Evolutionary conservation across 257 asterid genomes (phyloP).

Genomic region (Thymus quinquecostatus): DNA sequence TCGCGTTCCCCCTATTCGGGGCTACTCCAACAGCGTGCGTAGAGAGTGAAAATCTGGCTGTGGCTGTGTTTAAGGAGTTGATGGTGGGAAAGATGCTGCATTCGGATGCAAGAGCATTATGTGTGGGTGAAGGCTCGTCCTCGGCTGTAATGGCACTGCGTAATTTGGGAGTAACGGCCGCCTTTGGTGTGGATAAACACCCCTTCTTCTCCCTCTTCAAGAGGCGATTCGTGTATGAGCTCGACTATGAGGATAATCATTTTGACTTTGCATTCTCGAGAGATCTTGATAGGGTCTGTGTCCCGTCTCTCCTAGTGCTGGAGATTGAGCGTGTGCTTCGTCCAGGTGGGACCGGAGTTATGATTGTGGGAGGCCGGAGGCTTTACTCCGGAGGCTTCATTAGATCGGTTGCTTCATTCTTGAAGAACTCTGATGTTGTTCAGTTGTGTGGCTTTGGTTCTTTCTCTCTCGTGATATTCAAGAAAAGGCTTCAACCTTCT

Average conservation of each 20-base stretch:
- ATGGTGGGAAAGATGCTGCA: constrained; percentile 60
- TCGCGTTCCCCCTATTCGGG: constrained; percentile 31
- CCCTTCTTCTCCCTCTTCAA: constrained; percentile 75
- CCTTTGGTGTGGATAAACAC: constrained; percentile 56
- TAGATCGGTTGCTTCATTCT: constrained; percentile 52
- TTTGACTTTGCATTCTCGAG: constrained; percentile 79
- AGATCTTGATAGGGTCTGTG: constrained; percentile 72
- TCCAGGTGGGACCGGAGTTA: constrained; percentile 79
- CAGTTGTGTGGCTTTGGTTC: constrained; percentile 60
- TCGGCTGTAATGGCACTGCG: constrained; percentile 55
- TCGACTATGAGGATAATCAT: constrained; percentile 55
- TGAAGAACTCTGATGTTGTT: constrained; percentile 70
- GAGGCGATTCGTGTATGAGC: constrained; percentile 80
- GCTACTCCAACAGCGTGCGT: constrained; percentile 27
- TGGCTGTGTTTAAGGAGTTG: constrained; percentile 59
- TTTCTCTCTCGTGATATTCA: constrained; percentile 59
- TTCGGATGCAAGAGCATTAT: constrained; percentile 58
- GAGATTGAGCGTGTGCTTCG: constrained; percentile 86
- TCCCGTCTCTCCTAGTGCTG: constrained; percentile 73
- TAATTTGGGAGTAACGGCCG: constrained; percentile 57
- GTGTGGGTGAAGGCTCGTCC: constrained; percentile 73
- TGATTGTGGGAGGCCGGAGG: constrained; percentile 60
- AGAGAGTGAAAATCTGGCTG: constrained; percentile 50
- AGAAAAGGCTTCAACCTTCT: constrained; percentile 50
- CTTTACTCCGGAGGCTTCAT: constrained; percentile 54